Conservation (phyloP, 805 yeast species). For the Ogataea nitratoaversa region DNA sequence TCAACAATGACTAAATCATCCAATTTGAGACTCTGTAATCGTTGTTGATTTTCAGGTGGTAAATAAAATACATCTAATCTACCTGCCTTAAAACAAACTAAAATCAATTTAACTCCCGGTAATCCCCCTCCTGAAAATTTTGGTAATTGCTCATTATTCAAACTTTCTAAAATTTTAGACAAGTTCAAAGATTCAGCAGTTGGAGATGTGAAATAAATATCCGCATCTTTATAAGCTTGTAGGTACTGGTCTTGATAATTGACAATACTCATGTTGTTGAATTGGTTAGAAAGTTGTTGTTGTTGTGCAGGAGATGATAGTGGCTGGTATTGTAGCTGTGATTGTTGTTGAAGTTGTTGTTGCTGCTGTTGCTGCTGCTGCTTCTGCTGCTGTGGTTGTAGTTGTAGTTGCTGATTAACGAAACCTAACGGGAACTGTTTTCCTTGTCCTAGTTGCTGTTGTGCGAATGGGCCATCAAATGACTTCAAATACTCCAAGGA, state of each 20-base stretch:
- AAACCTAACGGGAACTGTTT: background rate
- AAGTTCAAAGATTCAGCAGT: constrained; percentile 22
- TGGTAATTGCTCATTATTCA: constrained; percentile 26
- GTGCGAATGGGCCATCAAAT: constrained; percentile 16
- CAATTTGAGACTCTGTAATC: constrained; percentile 31
- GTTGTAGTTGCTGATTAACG: background rate
- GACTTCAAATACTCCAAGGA: constrained; percentile 20
- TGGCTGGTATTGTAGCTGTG: constrained; percentile 7
- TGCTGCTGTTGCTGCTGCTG: constrained; percentile 4
- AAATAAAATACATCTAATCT: constrained; percentile 73
- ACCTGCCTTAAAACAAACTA: constrained; percentile 76
- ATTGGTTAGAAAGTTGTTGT: constrained; percentile 13
- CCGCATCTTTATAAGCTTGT: constrained; percentile 25
- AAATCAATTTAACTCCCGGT: constrained; percentile 40
- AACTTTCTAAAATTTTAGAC: constrained; percentile 17
- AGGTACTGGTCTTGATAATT: constrained; percentile 23
- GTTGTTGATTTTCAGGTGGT: constrained; percentile 33
- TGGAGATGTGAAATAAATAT: constrained; percentile 26
- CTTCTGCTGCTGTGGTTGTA: background rate
- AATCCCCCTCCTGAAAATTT: constrained; percentile 29
- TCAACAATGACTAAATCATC: constrained; percentile 79
- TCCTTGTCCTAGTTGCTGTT: constrained; percentile 7
- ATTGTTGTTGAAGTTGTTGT: constrained; percentile 7
- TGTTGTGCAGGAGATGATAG: constrained; percentile 1
- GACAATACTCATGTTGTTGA: constrained; percentile 11